Conservation (phyloP, 768 basidiomycete genomes). For the Tulasnella sp. region DNA sequence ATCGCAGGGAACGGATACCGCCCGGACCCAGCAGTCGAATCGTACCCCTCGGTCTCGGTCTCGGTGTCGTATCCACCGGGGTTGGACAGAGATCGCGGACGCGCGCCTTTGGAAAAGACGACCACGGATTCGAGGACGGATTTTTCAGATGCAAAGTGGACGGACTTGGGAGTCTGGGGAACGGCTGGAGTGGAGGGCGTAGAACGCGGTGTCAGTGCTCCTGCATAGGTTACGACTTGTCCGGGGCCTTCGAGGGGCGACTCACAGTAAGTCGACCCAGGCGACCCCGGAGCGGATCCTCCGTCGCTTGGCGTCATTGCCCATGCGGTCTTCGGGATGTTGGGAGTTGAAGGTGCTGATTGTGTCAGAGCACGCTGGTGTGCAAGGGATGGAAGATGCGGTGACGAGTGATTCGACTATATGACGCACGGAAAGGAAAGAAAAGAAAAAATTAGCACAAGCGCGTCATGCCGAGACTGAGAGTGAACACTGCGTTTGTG, state of each 20-base stretch:
- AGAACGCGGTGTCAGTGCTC: not conserved
- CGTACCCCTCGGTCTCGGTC: slow-evolving; percentile 21
- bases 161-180: slow-evolving; percentile 19
- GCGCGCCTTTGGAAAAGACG: slow-evolving; percentile 20
- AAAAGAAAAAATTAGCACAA: not conserved
- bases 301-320: not conserved
- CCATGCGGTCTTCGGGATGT: slow-evolving; percentile 9
- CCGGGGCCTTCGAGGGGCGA: not conserved
- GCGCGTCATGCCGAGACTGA: not conserved
- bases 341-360: slow-evolving; percentile 17
- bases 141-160: slow-evolving; percentile 19
- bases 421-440: not conserved
- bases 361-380: slow-evolving; percentile 17
- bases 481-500: not conserved
- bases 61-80: slow-evolving; percentile 11
- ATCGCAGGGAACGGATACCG: slow-evolving; percentile 22
- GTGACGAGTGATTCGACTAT: slow-evolving; percentile 18
- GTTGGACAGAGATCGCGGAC: slow-evolving; percentile 15
- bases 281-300: slow-evolving; percentile 6
- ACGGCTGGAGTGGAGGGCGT: slow-evolving; percentile 2
- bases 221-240: not conserved
- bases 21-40: not conserved
- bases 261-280: slow-evolving; percentile 3
- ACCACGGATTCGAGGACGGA: slow-evolving; percentile 17
- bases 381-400: slow-evolving; percentile 16